Conservation (phyloP, 192 early-diverging fungal genomes). For the Linnemannia elongata region DNA sequence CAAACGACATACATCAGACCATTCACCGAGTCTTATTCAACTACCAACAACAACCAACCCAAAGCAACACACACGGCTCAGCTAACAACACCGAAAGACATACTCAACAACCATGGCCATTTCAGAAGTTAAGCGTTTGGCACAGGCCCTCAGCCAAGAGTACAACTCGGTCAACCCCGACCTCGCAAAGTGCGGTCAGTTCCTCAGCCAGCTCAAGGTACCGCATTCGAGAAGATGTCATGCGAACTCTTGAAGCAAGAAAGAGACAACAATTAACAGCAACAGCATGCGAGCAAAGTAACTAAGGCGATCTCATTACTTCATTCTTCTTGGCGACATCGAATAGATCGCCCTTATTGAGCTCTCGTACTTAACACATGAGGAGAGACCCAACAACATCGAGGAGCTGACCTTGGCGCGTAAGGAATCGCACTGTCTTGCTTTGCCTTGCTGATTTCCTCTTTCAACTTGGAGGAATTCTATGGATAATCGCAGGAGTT, state of each 20-base stretch:
- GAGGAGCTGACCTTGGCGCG: slow-evolving; percentile 58
- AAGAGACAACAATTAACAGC: background rate
- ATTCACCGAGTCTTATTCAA: background rate
- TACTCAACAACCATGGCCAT: slow-evolving; percentile 23
- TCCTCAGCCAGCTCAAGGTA: slow-evolving; percentile 81
- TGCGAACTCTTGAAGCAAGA: background rate
- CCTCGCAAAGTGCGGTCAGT: slow-evolving; percentile 76
- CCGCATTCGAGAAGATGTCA: background rate
- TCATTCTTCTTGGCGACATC: background rate
- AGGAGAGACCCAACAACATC: slow-evolving; percentile 50
- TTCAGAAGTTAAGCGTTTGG: slow-evolving; percentile 58
- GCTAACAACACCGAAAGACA: background rate
- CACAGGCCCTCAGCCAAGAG: slow-evolving; percentile 78
- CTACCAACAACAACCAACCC: background rate
- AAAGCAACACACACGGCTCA: background rate
- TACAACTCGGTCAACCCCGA: slow-evolving; percentile 72
- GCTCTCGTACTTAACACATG: slow-evolving; percentile 62
- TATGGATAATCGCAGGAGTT: background rate
- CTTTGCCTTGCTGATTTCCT: background rate
- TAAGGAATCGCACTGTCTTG: slow-evolving; percentile 11
- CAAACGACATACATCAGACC: background rate
- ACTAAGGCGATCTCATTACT: background rate
- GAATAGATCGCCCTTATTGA: slow-evolving; percentile 65
- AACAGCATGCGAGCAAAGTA: background rate
- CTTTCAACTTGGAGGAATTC: background rate